Percentiles rank a stretch among this genome's conserved stretches.
These are phyloP conservation scores for Aspergillus texensis DNA, from an alignment of 2,329 filamentous ascomycete species.

Conservation along the genomic window DNA sequence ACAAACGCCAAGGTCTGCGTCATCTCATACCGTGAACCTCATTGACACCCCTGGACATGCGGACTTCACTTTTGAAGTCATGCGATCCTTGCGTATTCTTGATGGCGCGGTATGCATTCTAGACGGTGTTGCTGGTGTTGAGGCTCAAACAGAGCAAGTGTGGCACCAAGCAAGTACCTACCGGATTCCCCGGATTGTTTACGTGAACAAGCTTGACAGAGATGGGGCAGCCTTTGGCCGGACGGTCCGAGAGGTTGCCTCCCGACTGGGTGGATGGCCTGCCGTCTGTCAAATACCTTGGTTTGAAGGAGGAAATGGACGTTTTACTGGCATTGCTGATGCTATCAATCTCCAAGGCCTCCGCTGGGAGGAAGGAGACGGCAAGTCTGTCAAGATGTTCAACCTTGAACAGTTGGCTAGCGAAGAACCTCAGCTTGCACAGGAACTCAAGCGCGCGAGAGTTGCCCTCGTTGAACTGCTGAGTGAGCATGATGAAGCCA, in stretches of 20 bases:
- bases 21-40: constrained; percentile 75
- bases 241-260: constrained; percentile 82
- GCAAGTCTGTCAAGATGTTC: constrained; percentile 62
- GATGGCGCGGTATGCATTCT: constrained; percentile 93
- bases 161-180: constrained; percentile 90
- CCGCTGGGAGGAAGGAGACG: constrained; percentile 71
- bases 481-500: constrained; percentile 82
- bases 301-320: constrained; percentile 75
- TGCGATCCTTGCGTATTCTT: constrained; percentile 83
- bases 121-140: constrained; percentile 89
- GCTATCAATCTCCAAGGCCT: constrained; percentile 75
- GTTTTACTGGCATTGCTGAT: constrained; percentile 83
- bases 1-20: constrained; percentile 52
- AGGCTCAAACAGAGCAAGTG: constrained; percentile 95
- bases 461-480: constrained; percentile 78
- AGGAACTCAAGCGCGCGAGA: constrained; percentile 75
- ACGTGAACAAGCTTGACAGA: constrained; percentile 83
- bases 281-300: constrained; percentile 93
- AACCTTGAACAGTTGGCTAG: constrained; percentile 56
- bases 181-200: constrained; percentile 78
- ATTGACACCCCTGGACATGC: constrained; percentile 97
- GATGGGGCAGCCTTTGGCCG: constrained; percentile 80
- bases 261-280: constrained; percentile 79
- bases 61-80: constrained; percentile 95
- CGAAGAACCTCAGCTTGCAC: constrained; percentile 54